Evolutionary conservation across 257 asterid species (phyloP), one percentile per base, ranked within the genome.

Genomic region (Petunia axillaris): DNA sequence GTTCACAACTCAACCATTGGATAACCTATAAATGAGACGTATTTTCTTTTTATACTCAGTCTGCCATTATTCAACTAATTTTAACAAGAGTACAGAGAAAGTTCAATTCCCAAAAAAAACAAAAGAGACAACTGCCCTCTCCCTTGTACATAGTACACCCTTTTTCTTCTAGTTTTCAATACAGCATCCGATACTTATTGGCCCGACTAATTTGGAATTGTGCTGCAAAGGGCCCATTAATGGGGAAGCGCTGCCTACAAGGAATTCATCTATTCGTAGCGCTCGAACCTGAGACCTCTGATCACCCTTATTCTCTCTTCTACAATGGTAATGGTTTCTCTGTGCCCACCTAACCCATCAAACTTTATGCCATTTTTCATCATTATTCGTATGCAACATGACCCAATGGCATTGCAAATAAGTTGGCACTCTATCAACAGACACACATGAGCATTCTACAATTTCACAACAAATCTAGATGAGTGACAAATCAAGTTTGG

Each of bases 31-130:
- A 44, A 25, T 52, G 44, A n/a, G 54, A 43, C 4, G 1, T 44
- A n/a, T 68, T 44, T 43, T 68, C 58, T 68, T 68, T 66, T 66
- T 3, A 16, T 68, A 68, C 57, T 43, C 76, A 68, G 8, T 68
- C 3, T 43, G 76, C n/a, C 39, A 43, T 15, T 16, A 4, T 39
- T 44, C 48, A 37, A 68, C 76, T 44, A 44, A 67, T 25, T 15
- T 64, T 68, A 16, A 68, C 2, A 68, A 68, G 7, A 44, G 8
- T 8, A 68, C 8, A 8, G 57, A 68, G 57, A 68, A 50, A 68
- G 8, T 9, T 44, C 57, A 44, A 68, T 8, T n/a, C 57, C 75
- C 57, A n/a, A 13, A 44, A 44, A 55, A 68, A 68, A 55, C 76
- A 68, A 68, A 68, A 67, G 57, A 67, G 76, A 43, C 75, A 67